phyloP scores from a whole-genome alignment of 2,329 filamentous ascomycete species.

The Alternaria sp. region DNA sequence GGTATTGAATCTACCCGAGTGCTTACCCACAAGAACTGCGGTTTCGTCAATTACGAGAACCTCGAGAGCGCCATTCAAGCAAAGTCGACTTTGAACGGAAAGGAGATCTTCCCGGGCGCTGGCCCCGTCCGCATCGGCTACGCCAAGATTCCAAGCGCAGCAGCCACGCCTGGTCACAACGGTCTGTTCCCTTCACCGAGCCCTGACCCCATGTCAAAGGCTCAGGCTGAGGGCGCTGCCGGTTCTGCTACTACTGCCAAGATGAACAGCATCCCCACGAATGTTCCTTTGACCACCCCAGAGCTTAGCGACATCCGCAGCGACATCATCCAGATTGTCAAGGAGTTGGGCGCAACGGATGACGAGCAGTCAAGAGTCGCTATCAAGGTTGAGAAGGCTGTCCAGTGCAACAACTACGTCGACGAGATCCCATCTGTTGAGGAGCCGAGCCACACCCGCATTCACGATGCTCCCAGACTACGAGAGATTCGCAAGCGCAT shows the following conservation, averaged over 20 bases:
- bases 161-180: constrained; percentile 86
- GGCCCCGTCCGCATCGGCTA: constrained; percentile 96
- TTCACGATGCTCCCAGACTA: constrained; percentile 92
- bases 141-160: constrained; percentile 91
- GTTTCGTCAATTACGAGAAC: constrained; percentile 96
- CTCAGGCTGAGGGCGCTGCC: constrained; percentile 53
- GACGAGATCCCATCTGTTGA: constrained; percentile 88
- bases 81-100: constrained; percentile 87
- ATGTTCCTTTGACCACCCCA: constrained; percentile 70
- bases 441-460: constrained; percentile 85
- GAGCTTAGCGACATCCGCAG: constrained; percentile 78
- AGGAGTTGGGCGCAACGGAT: constrained; percentile 83
- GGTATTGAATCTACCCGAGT: constrained; percentile 91
- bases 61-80: constrained; percentile 90
- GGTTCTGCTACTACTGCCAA: constrained; percentile 48
- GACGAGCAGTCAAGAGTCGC: constrained; percentile 79
- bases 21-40: constrained; percentile 97
- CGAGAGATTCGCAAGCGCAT: constrained; percentile 97
- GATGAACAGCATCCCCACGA: constrained; percentile 52
- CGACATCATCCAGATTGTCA: constrained; percentile 86
- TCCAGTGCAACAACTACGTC: constrained; percentile 74
- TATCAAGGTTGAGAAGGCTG: constrained; percentile 76
- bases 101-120: constrained; percentile 97
- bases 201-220: constrained; percentile 78
- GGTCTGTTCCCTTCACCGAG: constrained; percentile 90